Evolutionary conservation across 192 early-diverging fungal species (phyloP).

Genomic region (Rhizophagus clarus): DNA sequence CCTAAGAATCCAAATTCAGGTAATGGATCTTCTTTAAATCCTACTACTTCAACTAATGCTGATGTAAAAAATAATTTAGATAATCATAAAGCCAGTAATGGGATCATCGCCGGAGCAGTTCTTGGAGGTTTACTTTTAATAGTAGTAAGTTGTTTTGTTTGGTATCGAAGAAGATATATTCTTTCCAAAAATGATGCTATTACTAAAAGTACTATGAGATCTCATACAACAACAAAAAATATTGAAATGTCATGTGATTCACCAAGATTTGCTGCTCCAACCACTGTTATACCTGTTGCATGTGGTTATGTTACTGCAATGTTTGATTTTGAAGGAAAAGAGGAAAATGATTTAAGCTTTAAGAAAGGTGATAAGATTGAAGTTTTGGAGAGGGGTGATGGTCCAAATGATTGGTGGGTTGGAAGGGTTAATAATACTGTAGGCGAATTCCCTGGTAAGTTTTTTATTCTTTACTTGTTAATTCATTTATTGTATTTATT

Average conservation of each 20-base stretch:
- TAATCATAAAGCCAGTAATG: neutral
- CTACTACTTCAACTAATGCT: neutral
- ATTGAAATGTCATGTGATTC: neutral
- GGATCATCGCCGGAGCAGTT: neutral
- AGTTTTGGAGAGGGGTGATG: conserved; percentile 40
- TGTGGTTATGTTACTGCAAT: conserved; percentile 39
- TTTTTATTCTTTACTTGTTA: neutral
- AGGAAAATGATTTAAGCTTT: conserved; percentile 45
- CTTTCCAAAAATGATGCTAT: neutral
- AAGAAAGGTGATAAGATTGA: conserved; percentile 47
- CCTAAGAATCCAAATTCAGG: conserved; percentile 27
- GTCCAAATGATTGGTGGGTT: conserved; percentile 51
- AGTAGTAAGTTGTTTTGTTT: neutral
- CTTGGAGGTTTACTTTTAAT: neutral
- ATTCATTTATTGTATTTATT: neutral
- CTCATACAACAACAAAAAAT: neutral
- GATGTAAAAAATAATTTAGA: too few species aligned
- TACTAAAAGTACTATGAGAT: neutral
- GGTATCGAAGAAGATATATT: neutral
- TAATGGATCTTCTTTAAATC: neutral
- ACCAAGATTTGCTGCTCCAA: neutral
- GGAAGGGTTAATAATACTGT: conserved; percentile 37
- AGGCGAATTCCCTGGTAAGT: conserved; percentile 33
- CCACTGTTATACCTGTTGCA: neutral
- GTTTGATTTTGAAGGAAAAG: conserved; percentile 45